Evolutionary conservation across 495 filamentous ascomycete species (phyloP).

Genomic region (Darksidea phi): DNA sequence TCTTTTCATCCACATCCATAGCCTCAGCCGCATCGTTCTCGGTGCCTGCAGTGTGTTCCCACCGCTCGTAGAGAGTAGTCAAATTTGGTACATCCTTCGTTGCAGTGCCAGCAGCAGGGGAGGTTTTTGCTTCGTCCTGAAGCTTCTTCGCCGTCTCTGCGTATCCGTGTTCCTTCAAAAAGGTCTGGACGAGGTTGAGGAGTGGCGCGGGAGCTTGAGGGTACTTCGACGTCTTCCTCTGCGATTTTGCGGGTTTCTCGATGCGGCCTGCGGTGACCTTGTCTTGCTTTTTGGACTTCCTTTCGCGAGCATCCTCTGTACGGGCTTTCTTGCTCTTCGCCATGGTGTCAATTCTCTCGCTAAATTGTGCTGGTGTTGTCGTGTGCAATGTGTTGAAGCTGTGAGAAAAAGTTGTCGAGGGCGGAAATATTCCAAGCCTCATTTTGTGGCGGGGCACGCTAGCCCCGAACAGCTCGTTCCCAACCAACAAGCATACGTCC

Average conservation of each 20-base stretch:
- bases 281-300: background rate
- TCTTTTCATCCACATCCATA: slow-evolving; percentile 27
- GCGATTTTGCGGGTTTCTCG: slow-evolving; percentile 4
- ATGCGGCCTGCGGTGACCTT: background rate
- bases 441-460: too few species aligned
- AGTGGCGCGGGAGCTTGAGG: slow-evolving; percentile 25
- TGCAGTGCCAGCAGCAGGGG: slow-evolving; percentile 5
- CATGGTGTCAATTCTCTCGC: slow-evolving; percentile 11
- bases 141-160: slow-evolving; percentile 20
- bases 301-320: background rate
- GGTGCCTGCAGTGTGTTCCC: slow-evolving; percentile 13
- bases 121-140: slow-evolving; percentile 7
- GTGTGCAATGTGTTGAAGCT: background rate
- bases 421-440: background rate
- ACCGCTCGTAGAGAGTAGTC: slow-evolving; percentile 27
- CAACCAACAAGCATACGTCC: too few species aligned
- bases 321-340: slow-evolving; percentile 16
- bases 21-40: slow-evolving; percentile 10
- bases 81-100: slow-evolving; percentile 18
- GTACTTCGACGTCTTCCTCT: background rate
- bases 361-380: background rate
- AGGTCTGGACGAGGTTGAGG: slow-evolving; percentile 27
- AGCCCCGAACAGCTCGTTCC: too few species aligned
- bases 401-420: background rate
- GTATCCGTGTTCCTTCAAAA: slow-evolving; percentile 33